Evolutionary conservation across 1,284 basidiomycete genomes (phyloP).

Genomic region (Sphagnurus paluster): DNA sequence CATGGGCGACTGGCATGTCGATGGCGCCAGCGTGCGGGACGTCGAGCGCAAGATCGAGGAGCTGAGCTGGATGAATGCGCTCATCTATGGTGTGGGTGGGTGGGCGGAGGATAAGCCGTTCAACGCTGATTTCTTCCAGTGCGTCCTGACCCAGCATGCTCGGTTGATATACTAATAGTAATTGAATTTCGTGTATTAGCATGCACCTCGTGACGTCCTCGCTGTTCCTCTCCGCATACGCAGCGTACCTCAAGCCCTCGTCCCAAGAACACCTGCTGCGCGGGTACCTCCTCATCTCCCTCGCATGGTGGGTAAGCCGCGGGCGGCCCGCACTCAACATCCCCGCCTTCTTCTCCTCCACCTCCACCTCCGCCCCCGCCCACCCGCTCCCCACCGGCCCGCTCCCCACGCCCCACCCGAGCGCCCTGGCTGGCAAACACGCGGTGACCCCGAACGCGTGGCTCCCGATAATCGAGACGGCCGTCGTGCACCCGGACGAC

Average conservation of each 20-base stretch:
- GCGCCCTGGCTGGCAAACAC: no score
- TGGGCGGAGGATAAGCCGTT: conserved; percentile 29
- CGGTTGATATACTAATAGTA: not conserved
- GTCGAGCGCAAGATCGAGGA: conserved; percentile 13
- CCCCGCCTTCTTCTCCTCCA: conserved; percentile 37
- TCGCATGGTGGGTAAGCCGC: conserved; percentile 42
- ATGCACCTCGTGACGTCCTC: conserved; percentile 58
- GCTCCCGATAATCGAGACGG: conserved; percentile 52
- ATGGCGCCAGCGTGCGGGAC: conserved; percentile 23
- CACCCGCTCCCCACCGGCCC: conserved; percentile 32
- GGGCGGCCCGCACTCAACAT: conserved; percentile 42
- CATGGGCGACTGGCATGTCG: conserved; percentile 14
- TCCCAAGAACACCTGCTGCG: conserved; percentile 43
- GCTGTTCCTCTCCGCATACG: conserved; percentile 46
- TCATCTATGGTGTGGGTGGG: conserved; percentile 41
- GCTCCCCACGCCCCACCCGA: conserved; percentile 30
- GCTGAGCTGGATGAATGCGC: conserved; percentile 15
- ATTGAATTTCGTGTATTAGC: conserved; percentile 26
- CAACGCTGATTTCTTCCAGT: conserved; percentile 45
- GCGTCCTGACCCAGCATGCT: no score
- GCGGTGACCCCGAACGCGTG: conserved; percentile 48
- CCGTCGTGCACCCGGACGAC: conserved; percentile 60
- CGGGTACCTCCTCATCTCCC: conserved; percentile 37
- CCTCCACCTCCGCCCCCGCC: no score
- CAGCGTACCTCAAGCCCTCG: conserved; percentile 34